Evolutionary conservation across 192 early-diverging fungal species (phyloP).

Genomic region (Kickxella alabastrina): DNA sequence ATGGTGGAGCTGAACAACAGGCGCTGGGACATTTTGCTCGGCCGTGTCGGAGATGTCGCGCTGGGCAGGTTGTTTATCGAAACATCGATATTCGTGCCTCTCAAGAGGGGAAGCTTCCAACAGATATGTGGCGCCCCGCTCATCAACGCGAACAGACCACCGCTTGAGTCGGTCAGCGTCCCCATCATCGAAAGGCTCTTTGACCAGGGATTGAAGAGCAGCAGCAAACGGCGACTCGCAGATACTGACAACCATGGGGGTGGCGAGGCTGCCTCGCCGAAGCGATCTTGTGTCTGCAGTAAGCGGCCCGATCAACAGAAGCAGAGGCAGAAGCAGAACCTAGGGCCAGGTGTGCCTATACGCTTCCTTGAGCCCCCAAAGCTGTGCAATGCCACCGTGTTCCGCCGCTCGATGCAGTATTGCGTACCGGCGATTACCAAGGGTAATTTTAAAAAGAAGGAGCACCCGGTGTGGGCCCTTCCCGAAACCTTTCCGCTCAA

Average conservation of each 20-base stretch:
- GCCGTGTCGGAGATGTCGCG: constrained; percentile 25
- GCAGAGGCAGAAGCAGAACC: too few relatives aligned
- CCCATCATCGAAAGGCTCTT: too few relatives aligned
- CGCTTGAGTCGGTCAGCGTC: not conserved
- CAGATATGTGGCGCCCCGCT: constrained; percentile 40
- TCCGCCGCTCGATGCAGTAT: constrained; percentile 9
- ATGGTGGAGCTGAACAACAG: constrained; percentile 29
- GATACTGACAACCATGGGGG: too few relatives aligned
- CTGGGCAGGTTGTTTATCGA: constrained; percentile 24
- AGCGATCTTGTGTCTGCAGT: too few relatives aligned
- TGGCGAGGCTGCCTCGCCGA: too few relatives aligned
- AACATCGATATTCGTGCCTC: constrained; percentile 35
- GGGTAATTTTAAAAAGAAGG: too few relatives aligned
- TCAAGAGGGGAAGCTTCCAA: constrained; percentile 22
- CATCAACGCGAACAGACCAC: constrained; percentile 5
- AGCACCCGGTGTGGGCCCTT: too few relatives aligned
- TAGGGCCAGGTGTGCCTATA: not conserved
- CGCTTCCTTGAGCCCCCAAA: not conserved
- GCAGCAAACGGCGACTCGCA: too few relatives aligned
- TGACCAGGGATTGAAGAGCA: too few relatives aligned
- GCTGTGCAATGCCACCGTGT: not conserved
- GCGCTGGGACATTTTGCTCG: constrained; percentile 27
- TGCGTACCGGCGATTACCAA: constrained; percentile 8
- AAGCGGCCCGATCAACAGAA: not conserved
- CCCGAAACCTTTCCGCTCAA: constrained; percentile 23